Base-by-base conservation (phyloP, 257 asterid species). In the Primulina huaijiensis region DNA sequence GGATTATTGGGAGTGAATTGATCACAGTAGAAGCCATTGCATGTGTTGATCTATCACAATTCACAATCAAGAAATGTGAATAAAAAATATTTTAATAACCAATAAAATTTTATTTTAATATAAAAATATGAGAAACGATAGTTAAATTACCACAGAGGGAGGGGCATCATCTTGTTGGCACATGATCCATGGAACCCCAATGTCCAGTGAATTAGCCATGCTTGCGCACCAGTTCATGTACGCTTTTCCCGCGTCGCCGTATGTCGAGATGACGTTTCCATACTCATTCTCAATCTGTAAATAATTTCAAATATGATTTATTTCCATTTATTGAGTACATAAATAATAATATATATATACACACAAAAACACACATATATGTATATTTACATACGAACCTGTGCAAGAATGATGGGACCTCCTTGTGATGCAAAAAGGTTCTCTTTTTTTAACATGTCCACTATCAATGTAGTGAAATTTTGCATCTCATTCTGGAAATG, bases 121-220 rank as follows among this genome's bases (percentile, higher is more conserved):
- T 7, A 0, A 62, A 7, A 20, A 11, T 43, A 50, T 29, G 52
- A 5, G 8, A 40, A 64, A 67, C 31, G 65, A 34, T 8, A 27
- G 30, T 27, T 27, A 1, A n/a, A 61, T 12, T 79, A 91, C 97
- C 75, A 86, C 76, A 5, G 93, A 80, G 25, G 70, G 35, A 0
- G 97, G 97, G 30, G 95, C 96, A 85, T 92, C 84, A 2, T 27
- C 1, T 65, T 92, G 81, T 78, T 89, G 93, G 70, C 97, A 92
- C 97, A 92, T 92, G 34, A 92, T 71, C 98, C 98, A 92, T 16
- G 98, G 97, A 12, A 89, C 85, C 6, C 97, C 97, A 21, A 82
- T 72, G 35, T 87, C 64, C 1, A 84, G 79, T 1, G 92, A 82
- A 0, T 68, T 46, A 25, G 97, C 97, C 83, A 89, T 74, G 3